Evolutionary conservation across 768 basidiomycete species (phyloP), one percentile per base, ranked within the genome.

Genomic region (Dioszegia crocea): DNA sequence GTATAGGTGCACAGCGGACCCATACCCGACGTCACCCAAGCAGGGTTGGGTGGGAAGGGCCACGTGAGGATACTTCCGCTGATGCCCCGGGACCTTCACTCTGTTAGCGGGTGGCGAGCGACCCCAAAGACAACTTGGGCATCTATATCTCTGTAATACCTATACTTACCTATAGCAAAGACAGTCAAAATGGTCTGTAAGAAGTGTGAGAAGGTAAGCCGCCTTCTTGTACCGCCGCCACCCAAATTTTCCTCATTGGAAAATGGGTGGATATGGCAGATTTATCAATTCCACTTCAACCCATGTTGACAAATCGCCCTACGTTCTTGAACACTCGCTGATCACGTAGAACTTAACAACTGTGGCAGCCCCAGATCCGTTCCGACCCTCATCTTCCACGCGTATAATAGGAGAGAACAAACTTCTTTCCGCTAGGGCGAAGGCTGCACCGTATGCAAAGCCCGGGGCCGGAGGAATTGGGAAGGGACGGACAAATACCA

Each of bases 321-420:
- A n/a, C n/a, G n/a, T n/a, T n/a, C n/a, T n/a, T n/a, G n/a, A n/a
- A n/a, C n/a, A n/a, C n/a, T n/a, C n/a, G 49, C 48, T 53, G 29
- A 29, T 31, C 45, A 2, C 27, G 5, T 33, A 76, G 73, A 76
- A 73, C 69, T 53, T 65, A 21, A 64, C 73, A 30, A 68, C 61
- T 27, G 53, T 77, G 53, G 77, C 74, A n/a, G 73, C 77, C 24
- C 73, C 77, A 2, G 75, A 77, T 46, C 77, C 77, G 12, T 69
- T 67, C 39, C 64, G 71, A 59, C 67, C 74, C 5, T 74, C 70
- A 1, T 65, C 73, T 1, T 70, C 71, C 0, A 74, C 72, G 9
- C 67, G 77, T 0, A 68, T 70, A 40, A 74, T 78, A 12, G 77
- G 77, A 24, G 77, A 77, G 60, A 78, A 78, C 65, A 78, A 78